Evolutionary conservation across 345 rosid genomes (phyloP).

Genomic region (Kernera saxatilis): DNA sequence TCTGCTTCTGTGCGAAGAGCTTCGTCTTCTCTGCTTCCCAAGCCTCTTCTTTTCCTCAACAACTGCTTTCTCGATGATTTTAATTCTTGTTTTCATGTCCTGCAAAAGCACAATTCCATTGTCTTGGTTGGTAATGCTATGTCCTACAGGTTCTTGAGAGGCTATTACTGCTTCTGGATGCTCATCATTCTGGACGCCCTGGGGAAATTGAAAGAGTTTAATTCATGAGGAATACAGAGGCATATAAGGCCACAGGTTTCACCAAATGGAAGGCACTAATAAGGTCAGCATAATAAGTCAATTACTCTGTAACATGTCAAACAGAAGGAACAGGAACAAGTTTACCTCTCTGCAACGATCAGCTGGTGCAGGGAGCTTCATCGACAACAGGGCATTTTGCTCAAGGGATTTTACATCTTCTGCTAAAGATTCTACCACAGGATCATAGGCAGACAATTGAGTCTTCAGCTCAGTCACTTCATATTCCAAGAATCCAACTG

Average conservation of each 20-base stretch:
- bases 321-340: neutral
- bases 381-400: constrained; percentile 36
- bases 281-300: neutral
- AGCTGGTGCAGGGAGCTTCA: constrained; percentile 23
- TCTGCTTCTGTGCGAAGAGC: constrained; percentile 26
- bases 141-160: constrained; percentile 28
- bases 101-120: constrained; percentile 58
- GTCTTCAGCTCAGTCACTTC: constrained; percentile 59
- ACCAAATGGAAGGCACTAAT: neutral
- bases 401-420: constrained; percentile 60
- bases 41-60: constrained; percentile 45
- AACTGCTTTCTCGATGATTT: constrained; percentile 57
- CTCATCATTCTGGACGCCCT: constrained; percentile 37
- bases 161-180: constrained; percentile 27
- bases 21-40: constrained; percentile 30
- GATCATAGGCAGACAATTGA: constrained; percentile 52
- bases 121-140: constrained; percentile 21
- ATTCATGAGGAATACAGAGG: neutral
- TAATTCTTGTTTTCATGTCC: constrained; percentile 55
- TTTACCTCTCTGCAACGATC: constrained; percentile 22
- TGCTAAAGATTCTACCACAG: constrained; percentile 57
- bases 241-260: neutral
- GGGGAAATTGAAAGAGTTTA: constrained; percentile 11
- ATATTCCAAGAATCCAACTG: constrained; percentile 48
- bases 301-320: neutral